Conservation (phyloP, 2,329 filamentous ascomycete genomes). For the Paracamarosporium sp. region DNA sequence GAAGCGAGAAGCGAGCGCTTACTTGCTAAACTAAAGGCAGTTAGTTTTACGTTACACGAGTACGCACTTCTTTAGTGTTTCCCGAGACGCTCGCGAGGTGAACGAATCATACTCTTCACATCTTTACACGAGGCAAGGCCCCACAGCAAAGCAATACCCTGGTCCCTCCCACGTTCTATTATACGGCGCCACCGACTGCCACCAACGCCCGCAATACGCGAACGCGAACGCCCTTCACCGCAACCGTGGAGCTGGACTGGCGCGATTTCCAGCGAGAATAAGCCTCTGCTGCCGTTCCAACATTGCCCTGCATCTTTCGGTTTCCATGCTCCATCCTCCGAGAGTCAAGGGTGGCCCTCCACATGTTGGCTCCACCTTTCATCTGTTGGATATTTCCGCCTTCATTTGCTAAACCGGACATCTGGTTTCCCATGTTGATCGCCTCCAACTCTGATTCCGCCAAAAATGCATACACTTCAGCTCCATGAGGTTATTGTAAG, state of each 20-base stretch:
- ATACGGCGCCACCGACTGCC: slow-evolving; percentile 1
- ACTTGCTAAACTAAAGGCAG: neutral
- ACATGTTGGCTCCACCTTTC: slow-evolving; percentile 5
- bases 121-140: neutral
- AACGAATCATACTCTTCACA: neutral
- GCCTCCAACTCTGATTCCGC: neutral
- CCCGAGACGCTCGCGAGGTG: neutral
- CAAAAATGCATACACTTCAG: slow-evolving; percentile 6
- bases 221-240: neutral
- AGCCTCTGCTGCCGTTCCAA: neutral
- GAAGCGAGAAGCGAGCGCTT: neutral
- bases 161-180: neutral
- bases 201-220: neutral
- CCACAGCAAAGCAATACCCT: neutral
- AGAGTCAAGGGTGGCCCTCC: neutral
- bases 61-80: neutral
- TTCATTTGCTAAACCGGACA: neutral
- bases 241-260: neutral
- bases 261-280: neutral
- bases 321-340: neutral
- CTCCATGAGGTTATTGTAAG: slow-evolving; percentile 10
- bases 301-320: neutral
- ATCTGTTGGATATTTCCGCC: slow-evolving; percentile 5
- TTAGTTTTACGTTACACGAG: neutral
- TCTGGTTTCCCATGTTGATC: neutral